phyloP scores from a whole-genome alignment of 179 eudicot species.

The Heliamphora pulchella region DNA sequence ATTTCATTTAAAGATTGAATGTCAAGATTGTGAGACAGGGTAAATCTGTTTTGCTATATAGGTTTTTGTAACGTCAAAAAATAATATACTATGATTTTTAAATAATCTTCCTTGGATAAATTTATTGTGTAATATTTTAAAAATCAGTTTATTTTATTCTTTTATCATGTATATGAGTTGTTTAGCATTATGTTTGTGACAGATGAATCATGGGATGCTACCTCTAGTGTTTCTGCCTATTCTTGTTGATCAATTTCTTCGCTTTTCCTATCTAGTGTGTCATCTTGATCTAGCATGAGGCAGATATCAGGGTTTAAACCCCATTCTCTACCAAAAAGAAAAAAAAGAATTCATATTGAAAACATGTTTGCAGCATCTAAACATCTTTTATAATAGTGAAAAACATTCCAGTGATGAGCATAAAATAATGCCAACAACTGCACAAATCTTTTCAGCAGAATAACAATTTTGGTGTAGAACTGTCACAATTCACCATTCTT shows the following conservation, averaged over 20 bases:
- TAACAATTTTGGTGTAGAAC: neutral
- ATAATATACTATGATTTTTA: no score
- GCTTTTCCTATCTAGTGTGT: neutral
- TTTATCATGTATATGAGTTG: neutral
- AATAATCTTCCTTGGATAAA: no score
- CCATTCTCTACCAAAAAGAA: neutral
- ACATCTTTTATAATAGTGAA: neutral
- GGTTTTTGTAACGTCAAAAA: no score
- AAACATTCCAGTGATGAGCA: neutral
- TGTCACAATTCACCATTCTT: neutral
- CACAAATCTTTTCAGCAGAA: neutral
- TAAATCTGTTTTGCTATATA: no score
- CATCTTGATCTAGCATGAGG: neutral
- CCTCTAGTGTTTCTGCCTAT: neutral
- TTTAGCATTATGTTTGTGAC: neutral
- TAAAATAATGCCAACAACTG: neutral
- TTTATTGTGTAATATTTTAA: no score
- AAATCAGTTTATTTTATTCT: neutral
- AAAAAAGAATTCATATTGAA: neutral
- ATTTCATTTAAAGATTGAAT: no score
- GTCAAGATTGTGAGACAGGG: no score
- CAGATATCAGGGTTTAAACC: neutral
- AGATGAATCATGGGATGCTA: neutral
- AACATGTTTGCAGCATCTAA: neutral
- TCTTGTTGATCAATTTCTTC: neutral